phyloP scores from a whole-genome alignment of 305 asterid genomes.

The Solanum hybrid region DNA sequence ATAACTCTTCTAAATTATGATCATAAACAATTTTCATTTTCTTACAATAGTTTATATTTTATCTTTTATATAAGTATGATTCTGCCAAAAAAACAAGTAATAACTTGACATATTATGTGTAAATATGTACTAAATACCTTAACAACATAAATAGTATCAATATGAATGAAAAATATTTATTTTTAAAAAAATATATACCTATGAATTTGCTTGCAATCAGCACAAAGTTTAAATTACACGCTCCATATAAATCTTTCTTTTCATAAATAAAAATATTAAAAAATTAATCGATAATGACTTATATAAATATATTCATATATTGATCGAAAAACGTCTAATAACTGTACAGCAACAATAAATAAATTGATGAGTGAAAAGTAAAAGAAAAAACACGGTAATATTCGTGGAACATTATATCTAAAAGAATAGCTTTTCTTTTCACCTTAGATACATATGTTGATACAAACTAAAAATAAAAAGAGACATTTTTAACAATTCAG shows the following conservation, averaged over 20 bases:
- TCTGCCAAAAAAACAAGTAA: background rate
- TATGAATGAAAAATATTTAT: background rate
- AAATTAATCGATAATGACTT: background rate
- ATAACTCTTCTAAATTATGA: background rate
- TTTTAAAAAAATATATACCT: too few relatives aligned
- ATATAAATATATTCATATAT: background rate
- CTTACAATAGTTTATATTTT: background rate
- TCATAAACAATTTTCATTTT: background rate
- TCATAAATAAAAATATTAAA: background rate
- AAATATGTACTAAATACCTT: background rate
- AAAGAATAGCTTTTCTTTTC: background rate
- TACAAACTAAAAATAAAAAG: background rate
- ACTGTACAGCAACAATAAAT: background rate
- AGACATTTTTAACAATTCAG: background rate
- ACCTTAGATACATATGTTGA: background rate
- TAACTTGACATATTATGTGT: background rate
- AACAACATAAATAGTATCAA: background rate
- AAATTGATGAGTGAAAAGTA: background rate
- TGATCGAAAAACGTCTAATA: background rate
- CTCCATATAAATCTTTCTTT: background rate
- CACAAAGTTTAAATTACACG: background rate
- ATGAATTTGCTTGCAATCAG: background rate
- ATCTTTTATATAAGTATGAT: background rate
- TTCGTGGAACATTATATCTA: background rate
- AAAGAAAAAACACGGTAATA: background rate